Base-by-base conservation (phyloP, 805 yeast genomes). In the Huiozyma naganishii region DNA sequence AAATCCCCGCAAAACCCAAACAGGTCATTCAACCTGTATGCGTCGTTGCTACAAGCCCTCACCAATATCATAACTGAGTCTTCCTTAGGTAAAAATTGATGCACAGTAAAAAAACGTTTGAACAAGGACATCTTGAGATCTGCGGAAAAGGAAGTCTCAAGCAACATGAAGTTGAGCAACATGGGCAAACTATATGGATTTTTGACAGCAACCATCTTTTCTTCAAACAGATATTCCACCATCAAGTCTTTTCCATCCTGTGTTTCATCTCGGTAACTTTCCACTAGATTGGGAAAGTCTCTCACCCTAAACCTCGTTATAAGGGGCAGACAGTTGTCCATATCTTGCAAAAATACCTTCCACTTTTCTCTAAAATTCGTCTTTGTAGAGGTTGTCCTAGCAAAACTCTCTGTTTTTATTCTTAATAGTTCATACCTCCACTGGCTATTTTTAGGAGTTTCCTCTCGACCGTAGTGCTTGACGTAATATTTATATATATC, bases 341-440 rank as follows among this genome's bases (percentile, higher is more conserved):
- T 45, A 27, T 57, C 63, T 39, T 53, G 51, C 10, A 61, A n/a
- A 39, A 53, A 58, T 6, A 58, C 56, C 36, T 58, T 58, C 66
- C 66, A 62, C 40, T 58, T 59, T 36, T 58, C 59, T 17, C 50
- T 41, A 39, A 62, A 61, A 8, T 39, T 33, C 1, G 53, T 50
- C 39, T 47, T 47, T 1, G 30, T 32, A 12, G 36, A 37, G 4
- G 57, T 53, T 3, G 55, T 52, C 32, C 46, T 50, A 5, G 64
- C 62, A 50, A 58, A 59, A 30, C 57, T 53, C 40, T 61, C 62
- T 8, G 54, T 50, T 39, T 55, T 56, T n/a, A 51, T 50, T 29
- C 55, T 44, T 9, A 58, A 30, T 11, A 58, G 46, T 36, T 54
- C 57, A 41, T 50, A 54, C 30, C 52, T 45, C 37, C 48, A 40